Evolutionary conservation across 352 stramenopile species (phyloP).

Genomic region (Phytopythium cucurbitacearum): DNA sequence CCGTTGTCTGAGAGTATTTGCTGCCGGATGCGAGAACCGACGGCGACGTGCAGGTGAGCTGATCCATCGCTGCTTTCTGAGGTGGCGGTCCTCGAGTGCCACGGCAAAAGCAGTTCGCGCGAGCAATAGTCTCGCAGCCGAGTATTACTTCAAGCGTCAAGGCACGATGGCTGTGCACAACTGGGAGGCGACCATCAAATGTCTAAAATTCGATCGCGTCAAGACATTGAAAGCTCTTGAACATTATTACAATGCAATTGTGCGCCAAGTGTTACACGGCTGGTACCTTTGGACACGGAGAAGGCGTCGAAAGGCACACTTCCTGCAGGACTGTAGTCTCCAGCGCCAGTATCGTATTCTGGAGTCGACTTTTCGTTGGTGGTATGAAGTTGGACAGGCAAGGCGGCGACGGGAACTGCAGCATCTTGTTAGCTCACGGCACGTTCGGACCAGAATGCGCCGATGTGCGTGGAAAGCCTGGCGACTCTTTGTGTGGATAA

Average conservation of each 20-base stretch:
- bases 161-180: not conserved
- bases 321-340: not conserved
- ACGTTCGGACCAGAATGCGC: not conserved
- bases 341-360: not conserved
- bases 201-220: not conserved
- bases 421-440: not conserved
- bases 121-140: no score
- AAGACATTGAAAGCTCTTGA: slow-evolving; percentile 1
- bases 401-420: not conserved
- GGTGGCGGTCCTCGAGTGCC: slow-evolving; percentile 4
- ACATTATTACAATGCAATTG: not conserved
- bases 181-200: not conserved
- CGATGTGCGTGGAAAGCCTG: slow-evolving; percentile 1
- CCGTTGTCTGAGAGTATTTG: slow-evolving; percentile 10
- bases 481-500: not conserved
- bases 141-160: not conserved
- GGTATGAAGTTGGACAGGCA: not conserved
- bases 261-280: not conserved
- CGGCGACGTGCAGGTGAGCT: slow-evolving; percentile 8
- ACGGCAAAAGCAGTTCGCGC: no score
- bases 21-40: slow-evolving; percentile 5
- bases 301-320: not conserved
- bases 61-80: slow-evolving; percentile 6
- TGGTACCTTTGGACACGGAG: slow-evolving; percentile 2
- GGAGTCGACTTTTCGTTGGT: not conserved